These are phyloP conservation scores for Kodamaea nitidulidarum DNA, from an alignment of 805 yeast genomes.

Conservation along the genomic window DNA sequence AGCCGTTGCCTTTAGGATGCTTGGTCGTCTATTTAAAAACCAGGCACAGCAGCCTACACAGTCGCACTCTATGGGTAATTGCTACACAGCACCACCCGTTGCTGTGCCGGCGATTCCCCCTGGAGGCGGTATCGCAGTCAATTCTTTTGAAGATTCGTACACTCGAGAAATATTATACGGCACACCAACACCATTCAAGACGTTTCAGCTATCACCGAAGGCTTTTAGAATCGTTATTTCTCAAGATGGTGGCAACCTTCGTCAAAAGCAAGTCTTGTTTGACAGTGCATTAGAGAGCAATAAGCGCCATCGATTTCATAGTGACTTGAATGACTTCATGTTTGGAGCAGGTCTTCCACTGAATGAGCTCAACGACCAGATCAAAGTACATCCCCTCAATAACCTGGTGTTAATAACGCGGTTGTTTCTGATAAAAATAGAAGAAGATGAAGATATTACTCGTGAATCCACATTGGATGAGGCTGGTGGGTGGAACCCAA, in stretches of 20 bases:
- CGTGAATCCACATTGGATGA: conserved; percentile 4
- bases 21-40: conserved; percentile 16
- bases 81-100: conserved; percentile 5
- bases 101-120: conserved; percentile 7
- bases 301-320: conserved; percentile 33
- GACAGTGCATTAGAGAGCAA: conserved; percentile 36
- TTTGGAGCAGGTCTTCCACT: conserved; percentile 55
- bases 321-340: conserved; percentile 49
- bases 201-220: conserved; percentile 24
- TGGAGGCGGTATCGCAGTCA: conserved; percentile 6
- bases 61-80: not conserved
- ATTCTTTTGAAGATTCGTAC: conserved; percentile 42
- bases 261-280: conserved; percentile 46
- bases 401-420: conserved; percentile 43
- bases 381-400: conserved; percentile 49
- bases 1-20: conserved; percentile 8
- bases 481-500: conserved; percentile 38
- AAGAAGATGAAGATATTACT: conserved; percentile 1
- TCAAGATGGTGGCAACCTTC: conserved; percentile 48
- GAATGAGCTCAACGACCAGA: conserved; percentile 40
- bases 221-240: conserved; percentile 43
- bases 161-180: conserved; percentile 48
- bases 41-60: conserved; percentile 2
- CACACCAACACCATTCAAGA: conserved; percentile 25
- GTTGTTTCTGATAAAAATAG: conserved; percentile 34